Conservation (phyloP, 2,329 filamentous ascomycete genomes). For the Aspergillus sp. region DNA sequence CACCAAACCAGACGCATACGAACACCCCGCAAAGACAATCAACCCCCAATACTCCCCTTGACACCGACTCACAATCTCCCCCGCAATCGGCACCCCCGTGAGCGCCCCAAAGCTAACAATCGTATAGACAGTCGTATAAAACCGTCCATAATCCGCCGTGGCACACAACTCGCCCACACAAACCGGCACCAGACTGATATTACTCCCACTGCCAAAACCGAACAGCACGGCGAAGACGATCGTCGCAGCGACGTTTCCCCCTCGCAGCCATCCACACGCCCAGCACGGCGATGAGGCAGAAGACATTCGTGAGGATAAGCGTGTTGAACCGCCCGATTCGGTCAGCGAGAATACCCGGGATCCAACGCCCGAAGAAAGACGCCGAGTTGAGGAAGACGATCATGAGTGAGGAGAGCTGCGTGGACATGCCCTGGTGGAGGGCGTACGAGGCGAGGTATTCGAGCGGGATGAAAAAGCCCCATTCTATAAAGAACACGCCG, state of each 20-base stretch:
- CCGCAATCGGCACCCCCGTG: slow-evolving; percentile 21
- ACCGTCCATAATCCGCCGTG: slow-evolving; percentile 37
- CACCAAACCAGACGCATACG: slow-evolving; percentile 14
- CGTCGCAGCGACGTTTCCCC: slow-evolving; percentile 10
- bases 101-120: slow-evolving; percentile 25
- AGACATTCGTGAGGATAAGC: slow-evolving; percentile 20
- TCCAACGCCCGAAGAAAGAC: slow-evolving; percentile 16
- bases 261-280: slow-evolving; percentile 22
- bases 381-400: slow-evolving; percentile 19
- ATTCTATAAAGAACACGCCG: slow-evolving; percentile 18
- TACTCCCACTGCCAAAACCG: slow-evolving; percentile 34
- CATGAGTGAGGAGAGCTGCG: slow-evolving; percentile 17
- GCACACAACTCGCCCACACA: slow-evolving; percentile 46
- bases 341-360: slow-evolving; percentile 19
- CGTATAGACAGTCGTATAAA: slow-evolving; percentile 31
- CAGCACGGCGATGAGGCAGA: slow-evolving; percentile 20
- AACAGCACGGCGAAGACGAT: slow-evolving; percentile 22
- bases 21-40: slow-evolving; percentile 16
- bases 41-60: slow-evolving; percentile 22
- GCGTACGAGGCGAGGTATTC: slow-evolving; percentile 19
- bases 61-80: slow-evolving; percentile 24
- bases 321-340: slow-evolving; percentile 22
- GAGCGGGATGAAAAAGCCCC: slow-evolving; percentile 19
- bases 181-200: slow-evolving; percentile 35
- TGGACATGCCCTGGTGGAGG: slow-evolving; percentile 6